A percentile compares a stretch with the other conserved stretches of the same genome.
These are phyloP conservation scores for Serendipita vermifera DNA, from an alignment of 768 basidiomycete species.

Conservation along the genomic window DNA sequence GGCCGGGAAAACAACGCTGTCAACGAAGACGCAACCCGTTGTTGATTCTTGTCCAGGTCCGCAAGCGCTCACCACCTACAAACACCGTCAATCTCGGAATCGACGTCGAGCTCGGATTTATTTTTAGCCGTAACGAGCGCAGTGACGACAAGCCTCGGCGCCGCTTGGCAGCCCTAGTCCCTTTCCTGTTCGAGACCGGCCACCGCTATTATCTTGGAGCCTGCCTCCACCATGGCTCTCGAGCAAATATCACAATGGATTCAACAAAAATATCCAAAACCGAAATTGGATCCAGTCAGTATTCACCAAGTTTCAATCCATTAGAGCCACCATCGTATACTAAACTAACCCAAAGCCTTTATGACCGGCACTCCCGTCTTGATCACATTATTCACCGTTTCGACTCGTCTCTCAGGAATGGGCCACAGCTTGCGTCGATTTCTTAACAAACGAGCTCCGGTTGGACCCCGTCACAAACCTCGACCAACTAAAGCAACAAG, in stretches of 20 bases:
- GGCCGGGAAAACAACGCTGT: too few species aligned
- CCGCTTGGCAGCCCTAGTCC: too few species aligned
- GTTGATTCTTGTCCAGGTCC: too few species aligned
- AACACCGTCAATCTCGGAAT: too few species aligned
- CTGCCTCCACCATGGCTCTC: constrained; percentile 2
- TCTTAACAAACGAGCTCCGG: constrained; percentile 20
- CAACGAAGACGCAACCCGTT: too few species aligned
- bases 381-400: constrained; percentile 6
- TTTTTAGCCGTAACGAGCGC: too few species aligned
- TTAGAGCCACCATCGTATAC: not conserved
- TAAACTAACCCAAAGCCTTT: not conserved
- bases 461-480: constrained; percentile 38
- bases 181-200: too few species aligned
- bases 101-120: too few species aligned
- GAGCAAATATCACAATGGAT: constrained; percentile 30
- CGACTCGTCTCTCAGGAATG: constrained; percentile 41
- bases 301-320: not conserved
- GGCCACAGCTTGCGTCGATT: constrained; percentile 45
- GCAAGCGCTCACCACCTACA: too few species aligned
- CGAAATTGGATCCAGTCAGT: constrained; percentile 49
- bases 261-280: constrained; percentile 41
- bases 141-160: too few species aligned
- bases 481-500: constrained; percentile 37
- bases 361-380: not conserved
- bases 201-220: too few species aligned